A percentile compares a stretch with the other conserved stretches of the same genome.
These are phyloP conservation scores for Craspedostauros australis DNA, from an alignment of 108 stramenopile genomes.

Conservation along the genomic window DNA sequence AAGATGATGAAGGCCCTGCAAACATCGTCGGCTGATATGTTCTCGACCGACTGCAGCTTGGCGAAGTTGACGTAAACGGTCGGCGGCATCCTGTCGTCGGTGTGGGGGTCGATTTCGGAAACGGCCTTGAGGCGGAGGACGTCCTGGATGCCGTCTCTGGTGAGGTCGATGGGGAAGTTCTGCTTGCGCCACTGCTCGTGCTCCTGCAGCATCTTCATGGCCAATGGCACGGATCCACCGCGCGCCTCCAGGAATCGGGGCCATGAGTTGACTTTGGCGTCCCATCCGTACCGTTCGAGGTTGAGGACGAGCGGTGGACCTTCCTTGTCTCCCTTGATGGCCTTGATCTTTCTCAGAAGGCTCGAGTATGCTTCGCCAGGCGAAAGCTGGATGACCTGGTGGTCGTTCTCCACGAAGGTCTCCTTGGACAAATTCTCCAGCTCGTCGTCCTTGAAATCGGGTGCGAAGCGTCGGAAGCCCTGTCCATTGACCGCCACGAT, in stretches of 20 bases:
- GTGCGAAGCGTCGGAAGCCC: constrained; percentile 72
- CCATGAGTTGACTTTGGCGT: constrained; percentile 75
- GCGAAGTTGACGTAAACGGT: constrained; percentile 79
- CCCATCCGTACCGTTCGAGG: constrained; percentile 73
- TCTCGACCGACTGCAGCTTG: constrained; percentile 45
- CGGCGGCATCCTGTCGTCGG: constrained; percentile 28
- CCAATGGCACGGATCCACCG: constrained; percentile 62
- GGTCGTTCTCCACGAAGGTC: constrained; percentile 16
- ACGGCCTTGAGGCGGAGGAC: constrained; percentile 59
- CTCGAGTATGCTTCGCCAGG: constrained; percentile 33
- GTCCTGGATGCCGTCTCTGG: constrained; percentile 44
- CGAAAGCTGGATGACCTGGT: constrained; percentile 19
- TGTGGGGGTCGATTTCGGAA: constrained; percentile 42
- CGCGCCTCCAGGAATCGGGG: constrained; percentile 64
- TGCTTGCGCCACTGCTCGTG: constrained; percentile 67
- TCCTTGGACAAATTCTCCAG: constrained; percentile 41
- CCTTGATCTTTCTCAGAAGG: constrained; percentile 49
- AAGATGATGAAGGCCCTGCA: constrained; percentile 74
- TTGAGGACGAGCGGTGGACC: constrained; percentile 46
- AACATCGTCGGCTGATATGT: constrained; percentile 47
- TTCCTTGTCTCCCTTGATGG: constrained; percentile 33
- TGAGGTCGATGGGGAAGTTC: constrained; percentile 79
- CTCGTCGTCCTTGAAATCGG: constrained; percentile 58
- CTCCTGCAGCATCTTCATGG: constrained; percentile 71
- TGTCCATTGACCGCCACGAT: constrained; percentile 71